These are phyloP conservation scores for Plasmodium reichenowi DNA, from an alignment of 169 alveolate species.

Conservation along the genomic window DNA sequence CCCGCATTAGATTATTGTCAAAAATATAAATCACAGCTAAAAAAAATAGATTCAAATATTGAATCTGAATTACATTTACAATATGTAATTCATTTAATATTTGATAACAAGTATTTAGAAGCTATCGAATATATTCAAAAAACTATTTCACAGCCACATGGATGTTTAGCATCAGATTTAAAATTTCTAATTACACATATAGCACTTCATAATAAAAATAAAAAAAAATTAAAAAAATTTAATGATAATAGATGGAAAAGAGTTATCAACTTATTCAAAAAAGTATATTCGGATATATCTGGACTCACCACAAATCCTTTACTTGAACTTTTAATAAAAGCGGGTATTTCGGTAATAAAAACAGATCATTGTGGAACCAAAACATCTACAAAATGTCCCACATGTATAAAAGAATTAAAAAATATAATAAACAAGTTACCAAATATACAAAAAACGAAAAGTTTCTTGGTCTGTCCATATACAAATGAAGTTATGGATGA, in stretches of 20 bases:
- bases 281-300: slow-evolving; percentile 62
- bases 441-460: slow-evolving; percentile 84
- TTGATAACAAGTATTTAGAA: slow-evolving; percentile 53
- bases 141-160: slow-evolving; percentile 1
- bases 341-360: slow-evolving; percentile 88
- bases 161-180: slow-evolving; percentile 15
- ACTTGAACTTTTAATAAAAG: slow-evolving; percentile 83
- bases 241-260: slow-evolving; percentile 47
- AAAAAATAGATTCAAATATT: slow-evolving; percentile 65
- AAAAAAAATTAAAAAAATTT: slow-evolving; percentile 1
- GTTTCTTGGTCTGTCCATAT: slow-evolving; percentile 87
- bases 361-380: slow-evolving; percentile 84
- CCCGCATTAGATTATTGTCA: slow-evolving; percentile 73
- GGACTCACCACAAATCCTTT: slow-evolving; percentile 76
- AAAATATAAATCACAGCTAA: slow-evolving; percentile 68
- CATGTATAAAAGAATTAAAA: slow-evolving; percentile 87
- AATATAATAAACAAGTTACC: slow-evolving; percentile 84
- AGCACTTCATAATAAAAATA: slow-evolving; percentile 5
- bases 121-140: slow-evolving; percentile 75
- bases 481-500: slow-evolving; percentile 89
- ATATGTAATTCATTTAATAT: slow-evolving; percentile 68
- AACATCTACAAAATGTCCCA: slow-evolving; percentile 86
- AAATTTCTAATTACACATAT: slow-evolving; percentile 56
- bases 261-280: slow-evolving; percentile 31
- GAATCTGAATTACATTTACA: slow-evolving; percentile 80